These are phyloP conservation scores for Sonneratia caseolaris DNA, from an alignment of 345 rosid genomes.

Conservation along the genomic window DNA sequence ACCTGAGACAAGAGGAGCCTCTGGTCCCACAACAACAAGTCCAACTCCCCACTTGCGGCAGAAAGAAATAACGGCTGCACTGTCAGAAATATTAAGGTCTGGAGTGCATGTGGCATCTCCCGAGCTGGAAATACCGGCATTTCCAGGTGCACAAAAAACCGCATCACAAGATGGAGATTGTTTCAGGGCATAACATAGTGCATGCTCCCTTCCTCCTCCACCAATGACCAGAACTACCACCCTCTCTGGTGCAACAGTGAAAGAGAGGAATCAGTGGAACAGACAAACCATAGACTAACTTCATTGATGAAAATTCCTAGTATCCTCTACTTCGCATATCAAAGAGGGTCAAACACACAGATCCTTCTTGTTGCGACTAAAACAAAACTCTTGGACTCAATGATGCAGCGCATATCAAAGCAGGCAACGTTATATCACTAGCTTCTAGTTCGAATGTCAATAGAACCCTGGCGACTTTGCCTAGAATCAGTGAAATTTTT, in stretches of 20 bases:
- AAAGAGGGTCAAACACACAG: not conserved
- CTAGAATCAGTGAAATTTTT: not conserved
- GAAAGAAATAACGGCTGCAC: conserved; percentile 59
- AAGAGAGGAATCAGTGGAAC: conserved; percentile 3
- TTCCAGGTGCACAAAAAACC: conserved; percentile 90
- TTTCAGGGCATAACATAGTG: conserved; percentile 74
- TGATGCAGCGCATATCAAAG: not conserved
- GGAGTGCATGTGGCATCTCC: conserved; percentile 76
- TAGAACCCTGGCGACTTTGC: not conserved
- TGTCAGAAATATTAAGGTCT: conserved; percentile 55
- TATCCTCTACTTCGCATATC: not conserved
- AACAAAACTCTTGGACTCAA: not conserved
- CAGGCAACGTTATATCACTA: not conserved
- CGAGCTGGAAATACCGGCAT: conserved; percentile 72
- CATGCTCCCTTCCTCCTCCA: conserved; percentile 96
- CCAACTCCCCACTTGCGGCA: conserved; percentile 55
- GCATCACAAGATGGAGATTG: conserved; percentile 63
- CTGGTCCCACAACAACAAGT: conserved; percentile 86
- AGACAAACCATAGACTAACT: not conserved
- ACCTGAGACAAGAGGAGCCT: conserved; percentile 89
- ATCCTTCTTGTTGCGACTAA: not conserved
- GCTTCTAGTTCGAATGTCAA: not conserved
- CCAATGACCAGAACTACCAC: conserved; percentile 81
- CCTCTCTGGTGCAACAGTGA: conserved; percentile 35
- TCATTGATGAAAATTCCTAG: not conserved